phyloP scores from a whole-genome alignment of 1,284 basidiomycete genomes.

The Trichosporon ovoides region DNA sequence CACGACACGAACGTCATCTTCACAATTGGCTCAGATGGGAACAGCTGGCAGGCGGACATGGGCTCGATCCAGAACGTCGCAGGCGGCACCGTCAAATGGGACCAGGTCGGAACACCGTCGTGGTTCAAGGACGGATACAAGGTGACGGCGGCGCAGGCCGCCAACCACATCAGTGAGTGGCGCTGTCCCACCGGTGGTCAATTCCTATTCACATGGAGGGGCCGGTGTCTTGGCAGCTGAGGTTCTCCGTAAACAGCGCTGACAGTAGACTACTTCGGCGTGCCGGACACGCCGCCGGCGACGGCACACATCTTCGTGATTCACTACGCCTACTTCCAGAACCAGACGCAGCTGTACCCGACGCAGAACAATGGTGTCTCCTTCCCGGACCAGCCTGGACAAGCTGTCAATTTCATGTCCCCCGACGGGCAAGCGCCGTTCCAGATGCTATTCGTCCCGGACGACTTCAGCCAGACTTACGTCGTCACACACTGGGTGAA shows the following conservation, averaged over 20 bases:
- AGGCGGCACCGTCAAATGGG: conserved; percentile 59
- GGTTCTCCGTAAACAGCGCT: too few species aligned
- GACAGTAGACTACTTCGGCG: conserved; percentile 61
- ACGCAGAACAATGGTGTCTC: conserved; percentile 50
- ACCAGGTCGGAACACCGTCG: conserved; percentile 54
- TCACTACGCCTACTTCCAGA: conserved; percentile 78
- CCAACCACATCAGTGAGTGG: conserved; percentile 44
- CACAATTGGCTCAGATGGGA: conserved; percentile 30
- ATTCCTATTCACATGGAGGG: too few species aligned
- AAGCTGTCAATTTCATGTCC: conserved; percentile 70
- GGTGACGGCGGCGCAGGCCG: conserved; percentile 37
- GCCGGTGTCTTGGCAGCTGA: too few species aligned
- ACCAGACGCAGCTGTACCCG: conserved; percentile 61
- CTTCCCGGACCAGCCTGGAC: conserved; percentile 71
- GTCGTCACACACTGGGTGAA: conserved; percentile 56
- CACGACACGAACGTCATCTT: conserved; percentile 82
- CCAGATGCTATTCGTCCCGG: conserved; percentile 76
- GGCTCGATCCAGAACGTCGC: conserved; percentile 57
- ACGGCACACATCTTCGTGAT: conserved; percentile 76
- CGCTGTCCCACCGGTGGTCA: too few species aligned
- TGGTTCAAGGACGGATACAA: conserved; percentile 51
- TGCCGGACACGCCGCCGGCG: conserved; percentile 61
- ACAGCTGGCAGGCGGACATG: conserved; percentile 63
- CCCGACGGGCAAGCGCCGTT: conserved; percentile 58
- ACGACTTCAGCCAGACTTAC: conserved; percentile 73